phyloP scores from a whole-genome alignment of 1,284 basidiomycete species.

The Cutaneotrichosporon daszewskae region DNA sequence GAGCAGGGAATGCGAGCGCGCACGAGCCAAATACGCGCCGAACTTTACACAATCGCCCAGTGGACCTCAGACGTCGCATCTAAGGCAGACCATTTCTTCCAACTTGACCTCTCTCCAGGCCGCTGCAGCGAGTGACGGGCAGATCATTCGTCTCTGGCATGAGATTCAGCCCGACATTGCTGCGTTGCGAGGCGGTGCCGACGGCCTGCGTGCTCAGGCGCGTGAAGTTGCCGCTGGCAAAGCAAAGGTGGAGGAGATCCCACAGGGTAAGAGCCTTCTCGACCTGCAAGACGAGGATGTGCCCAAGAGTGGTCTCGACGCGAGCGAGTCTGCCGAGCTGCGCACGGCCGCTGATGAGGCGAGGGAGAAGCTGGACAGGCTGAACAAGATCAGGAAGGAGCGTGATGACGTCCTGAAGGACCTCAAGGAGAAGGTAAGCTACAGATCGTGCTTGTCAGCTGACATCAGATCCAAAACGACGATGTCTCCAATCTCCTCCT shows the following conservation, averaged over 20 bases:
- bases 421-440: slow-evolving; percentile 64
- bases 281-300: slow-evolving; percentile 54
- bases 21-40: slow-evolving; percentile 78
- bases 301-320: slow-evolving; percentile 44
- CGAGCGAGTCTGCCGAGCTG: slow-evolving; percentile 60
- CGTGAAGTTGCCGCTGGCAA: slow-evolving; percentile 53
- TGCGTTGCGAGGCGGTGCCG: slow-evolving; percentile 52
- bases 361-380: slow-evolving; percentile 64
- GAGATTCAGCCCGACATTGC: slow-evolving; percentile 63
- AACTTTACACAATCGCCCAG: slow-evolving; percentile 86
- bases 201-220: slow-evolving; percentile 62
- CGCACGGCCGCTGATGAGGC: slow-evolving; percentile 66
- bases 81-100: slow-evolving; percentile 74
- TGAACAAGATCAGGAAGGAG: slow-evolving; percentile 79
- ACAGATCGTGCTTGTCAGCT: not conserved
- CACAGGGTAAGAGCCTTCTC: slow-evolving; percentile 38
- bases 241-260: slow-evolving; percentile 48
- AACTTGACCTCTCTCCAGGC: slow-evolving; percentile 70
- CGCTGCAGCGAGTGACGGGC: slow-evolving; percentile 70
- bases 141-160: slow-evolving; percentile 71
- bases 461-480: slow-evolving; percentile 75
- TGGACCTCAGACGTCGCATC: slow-evolving; percentile 61
- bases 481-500: slow-evolving; percentile 94
- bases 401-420: slow-evolving; percentile 82
- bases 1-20: slow-evolving; percentile 72